Evolutionary conservation across 225 moss, liverwort and hornwort species (phyloP).

Genomic region (Physcomitrellopsis africana): DNA sequence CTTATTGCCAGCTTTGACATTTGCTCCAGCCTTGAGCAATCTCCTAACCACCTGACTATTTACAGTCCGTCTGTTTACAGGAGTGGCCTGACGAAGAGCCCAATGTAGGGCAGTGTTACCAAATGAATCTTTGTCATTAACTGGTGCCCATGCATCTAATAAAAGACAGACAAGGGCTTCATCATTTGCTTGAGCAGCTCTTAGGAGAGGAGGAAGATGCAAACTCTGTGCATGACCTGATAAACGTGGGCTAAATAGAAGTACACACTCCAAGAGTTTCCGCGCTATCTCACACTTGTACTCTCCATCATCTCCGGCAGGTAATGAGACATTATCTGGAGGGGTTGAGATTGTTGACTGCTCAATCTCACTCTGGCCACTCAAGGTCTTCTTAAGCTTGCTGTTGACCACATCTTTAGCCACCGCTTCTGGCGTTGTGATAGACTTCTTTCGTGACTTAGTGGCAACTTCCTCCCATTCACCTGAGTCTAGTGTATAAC

Average conservation of each 20-base stretch:
- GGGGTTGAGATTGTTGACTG: slow-evolving; percentile 46
- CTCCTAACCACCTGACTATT: slow-evolving; percentile 81
- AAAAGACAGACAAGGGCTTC: slow-evolving; percentile 74
- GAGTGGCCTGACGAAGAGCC: slow-evolving; percentile 93
- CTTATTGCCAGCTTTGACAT: slow-evolving; percentile 86
- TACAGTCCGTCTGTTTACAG: slow-evolving; percentile 91
- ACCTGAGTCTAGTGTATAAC: slow-evolving; percentile 72
- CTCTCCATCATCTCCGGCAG: slow-evolving; percentile 68
- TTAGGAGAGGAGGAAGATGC: slow-evolving; percentile 80
- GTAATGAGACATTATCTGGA: slow-evolving; percentile 42
- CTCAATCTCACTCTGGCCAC: slow-evolving; percentile 73
- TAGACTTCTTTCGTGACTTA: slow-evolving; percentile 69
- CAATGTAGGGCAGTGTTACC: slow-evolving; percentile 95
- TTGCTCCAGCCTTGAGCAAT: slow-evolving; percentile 89
- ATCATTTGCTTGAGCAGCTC: slow-evolving; percentile 91
- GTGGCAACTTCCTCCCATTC: slow-evolving; percentile 93
- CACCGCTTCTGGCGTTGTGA: slow-evolving; percentile 45
- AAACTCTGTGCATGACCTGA: slow-evolving; percentile 90
- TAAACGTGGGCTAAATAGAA: slow-evolving; percentile 82
- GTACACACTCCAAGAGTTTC: slow-evolving; percentile 92
- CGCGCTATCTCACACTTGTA: slow-evolving; percentile 84
- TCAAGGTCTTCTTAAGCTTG: slow-evolving; percentile 75
- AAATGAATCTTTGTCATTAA: slow-evolving; percentile 89
- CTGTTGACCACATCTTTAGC: slow-evolving; percentile 65
- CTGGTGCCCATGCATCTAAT: slow-evolving; percentile 78